Percentiles rank a stretch among this genome's conserved stretches.
Conservation (phyloP, 2,329 filamentous ascomycete genomes). For the Ophiocordyceps camponoti-saundersi region DNA sequence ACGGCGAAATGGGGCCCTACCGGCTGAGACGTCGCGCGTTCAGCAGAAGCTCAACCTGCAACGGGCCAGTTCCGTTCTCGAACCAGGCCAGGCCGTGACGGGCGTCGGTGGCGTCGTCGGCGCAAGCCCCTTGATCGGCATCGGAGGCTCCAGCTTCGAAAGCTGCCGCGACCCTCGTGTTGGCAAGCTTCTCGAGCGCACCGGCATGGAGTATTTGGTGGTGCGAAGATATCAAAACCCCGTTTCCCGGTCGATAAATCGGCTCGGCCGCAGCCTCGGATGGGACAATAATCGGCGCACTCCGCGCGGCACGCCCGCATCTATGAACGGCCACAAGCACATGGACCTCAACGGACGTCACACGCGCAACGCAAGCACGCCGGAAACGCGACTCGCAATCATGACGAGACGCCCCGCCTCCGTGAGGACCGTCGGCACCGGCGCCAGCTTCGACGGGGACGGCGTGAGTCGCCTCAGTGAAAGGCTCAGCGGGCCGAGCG, state of each 20-base stretch:
- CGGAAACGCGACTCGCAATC: slow-evolving; percentile 13
- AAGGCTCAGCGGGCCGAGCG: slow-evolving; percentile 30
- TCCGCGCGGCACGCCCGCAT: slow-evolving; percentile 20
- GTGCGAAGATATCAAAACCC: slow-evolving; percentile 58
- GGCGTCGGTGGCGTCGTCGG: slow-evolving; percentile 21
- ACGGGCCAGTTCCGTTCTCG: slow-evolving; percentile 54
- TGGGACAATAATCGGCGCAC: slow-evolving; percentile 32
- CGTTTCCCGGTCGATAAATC: slow-evolving; percentile 41
- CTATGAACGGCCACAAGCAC: slow-evolving; percentile 19
- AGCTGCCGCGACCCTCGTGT: slow-evolving; percentile 42
- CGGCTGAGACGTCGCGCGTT: slow-evolving; percentile 45
- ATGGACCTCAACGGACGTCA: slow-evolving; percentile 15
- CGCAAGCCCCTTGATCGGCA: slow-evolving; percentile 30
- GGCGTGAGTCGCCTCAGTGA: slow-evolving; percentile 23
- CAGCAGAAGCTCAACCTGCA: slow-evolving; percentile 65
- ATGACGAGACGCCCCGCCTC: slow-evolving; percentile 17
- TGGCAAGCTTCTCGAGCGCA: slow-evolving; percentile 48
- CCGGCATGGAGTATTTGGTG: slow-evolving; percentile 57
- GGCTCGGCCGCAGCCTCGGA: slow-evolving; percentile 28
- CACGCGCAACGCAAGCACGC: slow-evolving; percentile 21
- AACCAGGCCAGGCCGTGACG: slow-evolving; percentile 33
- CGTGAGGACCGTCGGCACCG: slow-evolving; percentile 19
- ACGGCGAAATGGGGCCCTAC: slow-evolving; percentile 20
- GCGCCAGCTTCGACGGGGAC: slow-evolving; percentile 28
- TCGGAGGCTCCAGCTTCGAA: slow-evolving; percentile 37